Conservation (phyloP, 1,139 yeast species). For the Arxiozyma heterogenica region DNA sequence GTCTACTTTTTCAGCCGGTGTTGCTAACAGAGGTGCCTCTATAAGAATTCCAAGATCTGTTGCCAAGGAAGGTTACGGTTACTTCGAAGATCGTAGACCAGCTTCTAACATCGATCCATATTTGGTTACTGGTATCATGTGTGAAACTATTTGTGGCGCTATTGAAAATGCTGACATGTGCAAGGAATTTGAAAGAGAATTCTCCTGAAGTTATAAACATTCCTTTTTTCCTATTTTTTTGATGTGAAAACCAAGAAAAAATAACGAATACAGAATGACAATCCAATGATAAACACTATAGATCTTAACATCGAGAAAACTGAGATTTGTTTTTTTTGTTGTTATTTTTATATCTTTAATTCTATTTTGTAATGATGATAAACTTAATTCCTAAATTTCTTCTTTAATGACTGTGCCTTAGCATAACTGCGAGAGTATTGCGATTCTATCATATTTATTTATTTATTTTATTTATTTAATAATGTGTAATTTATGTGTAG, state of each 20-base stretch:
- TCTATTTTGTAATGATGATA: background rate
- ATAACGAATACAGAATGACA: no score
- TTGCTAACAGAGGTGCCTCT: constrained; percentile 99
- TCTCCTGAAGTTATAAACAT: constrained; percentile 3
- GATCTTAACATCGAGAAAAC: background rate
- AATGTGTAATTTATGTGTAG: background rate
- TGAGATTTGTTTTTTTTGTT: background rate
- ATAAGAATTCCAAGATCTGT: constrained; percentile 98
- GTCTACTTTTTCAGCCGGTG: constrained; percentile 88
- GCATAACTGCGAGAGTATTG: background rate
- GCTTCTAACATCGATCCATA: constrained; percentile 99
- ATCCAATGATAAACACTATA: background rate
- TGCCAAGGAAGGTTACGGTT: constrained; percentile 95
- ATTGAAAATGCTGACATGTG: constrained; percentile 95
- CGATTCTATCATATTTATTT: background rate
- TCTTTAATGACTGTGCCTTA: background rate
- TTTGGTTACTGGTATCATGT: constrained; percentile 95
- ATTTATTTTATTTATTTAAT: no score
- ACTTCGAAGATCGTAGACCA: constrained; percentile 99
- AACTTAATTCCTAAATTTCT: background rate
- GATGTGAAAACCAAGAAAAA: background rate
- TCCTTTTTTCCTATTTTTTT: background rate
- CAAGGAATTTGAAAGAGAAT: constrained; percentile 75
- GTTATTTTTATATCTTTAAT: no score
- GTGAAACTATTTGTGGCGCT: constrained; percentile 92